These are phyloP conservation scores for Cytospora chrysosperma DNA, from an alignment of 2,329 filamentous ascomycete species.

Conservation along the genomic window DNA sequence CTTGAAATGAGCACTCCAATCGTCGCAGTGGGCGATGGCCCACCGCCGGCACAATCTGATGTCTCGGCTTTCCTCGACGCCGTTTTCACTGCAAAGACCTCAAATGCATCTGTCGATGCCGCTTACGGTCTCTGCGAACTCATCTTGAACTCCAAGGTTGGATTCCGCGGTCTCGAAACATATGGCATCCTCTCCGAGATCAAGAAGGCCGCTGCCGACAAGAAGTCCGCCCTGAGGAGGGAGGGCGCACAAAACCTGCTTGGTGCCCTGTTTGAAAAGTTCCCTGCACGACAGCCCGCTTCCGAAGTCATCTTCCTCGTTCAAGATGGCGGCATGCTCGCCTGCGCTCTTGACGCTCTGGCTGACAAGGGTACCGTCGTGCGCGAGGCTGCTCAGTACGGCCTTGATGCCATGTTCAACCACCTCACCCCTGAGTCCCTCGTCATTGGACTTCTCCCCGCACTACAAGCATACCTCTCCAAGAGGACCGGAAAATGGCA, in stretches of 20 bases:
- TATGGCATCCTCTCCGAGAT: constrained; percentile 57
- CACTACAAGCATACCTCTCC: constrained; percentile 70
- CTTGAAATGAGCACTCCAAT: constrained; percentile 29
- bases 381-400: constrained; percentile 89
- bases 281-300: constrained; percentile 73
- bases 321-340: constrained; percentile 73
- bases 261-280: constrained; percentile 88
- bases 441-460: constrained; percentile 77
- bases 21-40: constrained; percentile 31
- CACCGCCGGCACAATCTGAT: constrained; percentile 65
- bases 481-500: constrained; percentile 96
- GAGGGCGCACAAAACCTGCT: constrained; percentile 95
- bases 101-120: constrained; percentile 66
- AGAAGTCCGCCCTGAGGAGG: constrained; percentile 82
- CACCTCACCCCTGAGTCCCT: constrained; percentile 79
- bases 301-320: constrained; percentile 80
- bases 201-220: constrained; percentile 79
- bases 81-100: constrained; percentile 68
- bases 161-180: constrained; percentile 50
- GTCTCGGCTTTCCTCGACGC: constrained; percentile 63
- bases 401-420: constrained; percentile 82
- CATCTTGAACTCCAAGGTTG: constrained; percentile 51
- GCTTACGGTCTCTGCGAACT: constrained; percentile 61
- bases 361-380: constrained; percentile 89
- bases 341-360: constrained; percentile 76